Evolutionary conservation across 2,329 filamentous ascomycete species (phyloP), one percentile per base, ranked within the genome.

Genomic region (Teratosphaeria zuluensis): DNA sequence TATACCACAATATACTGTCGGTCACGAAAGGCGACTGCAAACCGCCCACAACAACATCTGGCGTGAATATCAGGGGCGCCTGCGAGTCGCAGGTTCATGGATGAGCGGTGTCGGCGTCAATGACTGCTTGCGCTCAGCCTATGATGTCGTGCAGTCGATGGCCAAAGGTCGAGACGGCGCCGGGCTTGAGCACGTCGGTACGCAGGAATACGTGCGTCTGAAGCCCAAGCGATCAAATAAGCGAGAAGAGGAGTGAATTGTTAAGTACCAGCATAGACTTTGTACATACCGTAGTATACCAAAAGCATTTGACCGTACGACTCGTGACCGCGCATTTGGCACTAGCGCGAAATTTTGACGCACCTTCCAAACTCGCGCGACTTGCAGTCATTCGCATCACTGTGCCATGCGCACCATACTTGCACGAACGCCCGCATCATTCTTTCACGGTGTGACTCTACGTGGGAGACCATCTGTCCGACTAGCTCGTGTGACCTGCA

Each of bases 1-100:
- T 70, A 94, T 99, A 64, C 92, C 94, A 11, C 94, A 99, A 75
- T 95, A 95, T 72, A 82, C 80, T 0, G 85, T 96, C 1, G 90
- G 90, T 38, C 92, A 97, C 73, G 74, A 82, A 30, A 72, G 77
- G 8, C 80, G 82, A 60, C 83, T 95, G 77, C 74, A 73, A 24
- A 69, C 72, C 1, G 81, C 85, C 1, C 79, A 86, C 65, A 66
- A 73, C 2, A 77, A 85, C 56, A 77, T 90, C 4, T 69, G 74
- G 33, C 61, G 75, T 3, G 74, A 76, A 4, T 95, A 86, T 70
- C 71, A 78, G 8, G 84, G 86, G 14, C 77, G 80, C 12, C 75
- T 95, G 31, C 80, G 84, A 59, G 85, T 94, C 8, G 77, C 77
- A 0, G 77, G 77, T 0, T 78, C 71, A 57, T 78, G 77, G 67